A percentile compares a stretch with the other conserved stretches of the same genome.
Conservation (phyloP, 805 yeast genomes). For the Kluyveromyces starmeri region DNA sequence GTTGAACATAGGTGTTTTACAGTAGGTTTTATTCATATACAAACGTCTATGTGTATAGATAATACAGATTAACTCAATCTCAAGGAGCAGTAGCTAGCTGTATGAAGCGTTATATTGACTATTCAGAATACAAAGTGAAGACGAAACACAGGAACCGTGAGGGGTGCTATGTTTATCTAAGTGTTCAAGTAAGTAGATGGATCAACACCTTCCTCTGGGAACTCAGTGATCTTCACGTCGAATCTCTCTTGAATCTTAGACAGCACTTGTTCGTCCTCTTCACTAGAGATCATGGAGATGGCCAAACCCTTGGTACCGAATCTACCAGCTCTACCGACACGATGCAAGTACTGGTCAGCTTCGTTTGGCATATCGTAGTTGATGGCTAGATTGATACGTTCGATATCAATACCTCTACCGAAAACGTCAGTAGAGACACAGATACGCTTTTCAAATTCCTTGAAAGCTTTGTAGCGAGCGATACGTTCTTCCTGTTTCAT, state of each 20-base stretch:
- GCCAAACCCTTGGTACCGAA: constrained; percentile 99
- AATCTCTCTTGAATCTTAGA: constrained; percentile 93
- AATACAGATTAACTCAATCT: no score
- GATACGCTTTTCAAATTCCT: constrained; percentile 96
- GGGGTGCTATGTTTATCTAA: no score
- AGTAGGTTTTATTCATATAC: no score
- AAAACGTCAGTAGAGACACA: constrained; percentile 98
- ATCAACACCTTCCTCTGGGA: constrained; percentile 97
- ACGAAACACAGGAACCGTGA: no score
- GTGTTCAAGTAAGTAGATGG: constrained; percentile 97
- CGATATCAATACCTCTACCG: constrained; percentile 99
- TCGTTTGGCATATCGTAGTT: constrained; percentile 94
- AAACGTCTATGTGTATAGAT: no score
- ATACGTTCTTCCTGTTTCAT: constrained; percentile 97
- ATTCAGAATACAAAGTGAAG: no score
- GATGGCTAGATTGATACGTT: constrained; percentile 95
- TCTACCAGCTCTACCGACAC: constrained; percentile 99
- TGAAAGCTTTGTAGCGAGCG: constrained; percentile 89
- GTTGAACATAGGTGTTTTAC: no score
- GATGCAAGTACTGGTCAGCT: constrained; percentile 96
- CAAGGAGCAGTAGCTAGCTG: no score
- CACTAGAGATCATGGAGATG: constrained; percentile 76
- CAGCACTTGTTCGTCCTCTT: constrained; percentile 83
- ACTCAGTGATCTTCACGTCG: constrained; percentile 88
- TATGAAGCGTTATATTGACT: no score